These are phyloP conservation scores for Anastatica hierochuntica DNA, from an alignment of 345 rosid genomes.

Conservation along the genomic window DNA sequence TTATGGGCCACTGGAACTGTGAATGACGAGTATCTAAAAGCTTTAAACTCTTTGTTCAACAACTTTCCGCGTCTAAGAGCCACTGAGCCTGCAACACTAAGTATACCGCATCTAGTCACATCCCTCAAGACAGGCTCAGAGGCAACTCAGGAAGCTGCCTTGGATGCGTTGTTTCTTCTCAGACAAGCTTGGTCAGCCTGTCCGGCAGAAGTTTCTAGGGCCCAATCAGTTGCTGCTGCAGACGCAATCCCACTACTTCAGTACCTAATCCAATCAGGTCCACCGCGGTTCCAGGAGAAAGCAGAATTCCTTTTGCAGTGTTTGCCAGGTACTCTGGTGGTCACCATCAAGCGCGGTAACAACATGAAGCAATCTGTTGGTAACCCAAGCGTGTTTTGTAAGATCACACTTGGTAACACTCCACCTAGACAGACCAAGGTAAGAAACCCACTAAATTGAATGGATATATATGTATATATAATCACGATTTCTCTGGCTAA, in stretches of 20 bases:
- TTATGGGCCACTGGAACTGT: constrained; percentile 96
- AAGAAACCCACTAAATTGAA: constrained; percentile 6
- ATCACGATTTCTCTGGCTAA: background rate
- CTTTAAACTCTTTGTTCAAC: constrained; percentile 78
- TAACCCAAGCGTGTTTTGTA: constrained; percentile 92
- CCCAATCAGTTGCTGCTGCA: constrained; percentile 96
- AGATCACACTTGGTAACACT: constrained; percentile 79
- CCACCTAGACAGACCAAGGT: constrained; percentile 90
- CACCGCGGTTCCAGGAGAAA: constrained; percentile 99
- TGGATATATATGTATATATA: too few relatives aligned
- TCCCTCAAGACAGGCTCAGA: constrained; percentile 95
- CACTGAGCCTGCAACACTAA: constrained; percentile 92
- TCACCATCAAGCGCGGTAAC: constrained; percentile 87
- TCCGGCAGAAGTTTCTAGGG: constrained; percentile 91
- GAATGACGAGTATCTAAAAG: constrained; percentile 88
- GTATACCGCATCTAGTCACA: constrained; percentile 91
- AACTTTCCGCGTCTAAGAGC: constrained; percentile 99
- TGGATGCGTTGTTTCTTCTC: constrained; percentile 88
- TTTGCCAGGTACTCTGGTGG: constrained; percentile 92
- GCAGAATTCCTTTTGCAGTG: constrained; percentile 94
- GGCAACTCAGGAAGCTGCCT: constrained; percentile 97
- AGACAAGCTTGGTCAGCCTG: constrained; percentile 99
- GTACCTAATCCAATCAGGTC: constrained; percentile 95
- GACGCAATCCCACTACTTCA: constrained; percentile 96
- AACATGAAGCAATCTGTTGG: constrained; percentile 99